phyloP scores from a whole-genome alignment of 139 green algal species.

The Diplosphaera chodatii region DNA sequence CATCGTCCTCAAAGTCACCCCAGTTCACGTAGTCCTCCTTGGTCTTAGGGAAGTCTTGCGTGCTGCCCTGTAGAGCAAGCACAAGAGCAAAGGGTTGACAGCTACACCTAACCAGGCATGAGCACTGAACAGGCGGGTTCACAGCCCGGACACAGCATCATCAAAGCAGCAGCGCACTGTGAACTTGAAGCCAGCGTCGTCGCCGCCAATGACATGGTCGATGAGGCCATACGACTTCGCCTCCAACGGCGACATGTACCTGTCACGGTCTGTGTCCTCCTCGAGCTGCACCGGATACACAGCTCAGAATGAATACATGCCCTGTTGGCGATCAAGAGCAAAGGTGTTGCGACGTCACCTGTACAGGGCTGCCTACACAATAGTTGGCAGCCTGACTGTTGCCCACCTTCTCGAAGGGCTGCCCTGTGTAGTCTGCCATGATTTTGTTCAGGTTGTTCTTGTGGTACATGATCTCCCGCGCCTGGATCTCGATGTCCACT shows the following conservation, averaged over 20 bases:
- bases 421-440: slow-evolving; percentile 84
- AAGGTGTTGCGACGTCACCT: too few species aligned
- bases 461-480: slow-evolving; percentile 97
- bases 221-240: slow-evolving; percentile 95
- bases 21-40: slow-evolving; percentile 61
- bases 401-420: slow-evolving; percentile 64
- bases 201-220: slow-evolving; percentile 93
- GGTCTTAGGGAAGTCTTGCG: slow-evolving; percentile 53
- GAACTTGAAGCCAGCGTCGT: slow-evolving; percentile 74
- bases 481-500: slow-evolving; percentile 81
- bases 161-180: slow-evolving; percentile 25
- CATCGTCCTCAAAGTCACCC: slow-evolving; percentile 28
- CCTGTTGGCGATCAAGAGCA: too few species aligned
- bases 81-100: too few species aligned
- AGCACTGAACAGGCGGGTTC: too few species aligned
- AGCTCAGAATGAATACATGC: too few species aligned
- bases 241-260: slow-evolving; percentile 97
- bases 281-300: slow-evolving; percentile 60
- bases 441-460: slow-evolving; percentile 98
- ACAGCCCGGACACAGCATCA: too few species aligned
- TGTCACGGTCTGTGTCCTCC: slow-evolving; percentile 94
- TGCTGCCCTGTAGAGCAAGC: neutral
- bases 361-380: neutral
- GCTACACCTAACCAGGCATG: too few species aligned
- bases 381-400: neutral